A percentile compares a stretch with the other conserved stretches of the same genome.
These are phyloP conservation scores for Blastobotrys proliferans DNA, from an alignment of 1,139 yeast species.

Conservation along the genomic window DNA sequence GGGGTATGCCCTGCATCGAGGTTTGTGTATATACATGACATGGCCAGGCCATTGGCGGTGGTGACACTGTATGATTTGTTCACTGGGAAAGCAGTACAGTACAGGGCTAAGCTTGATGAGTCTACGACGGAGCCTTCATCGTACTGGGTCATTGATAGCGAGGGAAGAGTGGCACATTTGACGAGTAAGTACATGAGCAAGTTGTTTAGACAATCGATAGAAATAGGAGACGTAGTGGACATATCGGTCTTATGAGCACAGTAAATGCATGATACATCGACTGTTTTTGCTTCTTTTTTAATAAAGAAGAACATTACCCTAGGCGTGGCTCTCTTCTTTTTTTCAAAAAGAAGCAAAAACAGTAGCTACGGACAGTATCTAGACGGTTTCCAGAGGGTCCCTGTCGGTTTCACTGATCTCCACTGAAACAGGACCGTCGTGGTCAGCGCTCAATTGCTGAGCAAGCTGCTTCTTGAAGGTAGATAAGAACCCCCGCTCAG, in stretches of 20 bases:
- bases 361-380: no score
- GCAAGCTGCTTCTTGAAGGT: conserved; percentile 49
- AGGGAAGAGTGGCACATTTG: background rate
- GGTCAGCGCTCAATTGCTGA: conserved; percentile 37
- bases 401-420: conserved; percentile 48
- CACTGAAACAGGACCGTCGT: conserved; percentile 40
- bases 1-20: background rate
- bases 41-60: background rate
- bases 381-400: conserved; percentile 50
- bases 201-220: no score
- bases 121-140: background rate
- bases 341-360: no score
- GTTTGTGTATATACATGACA: conserved; percentile 2
- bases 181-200: background rate
- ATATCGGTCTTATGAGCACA: no score
- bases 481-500: conserved; percentile 79
- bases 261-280: no score
- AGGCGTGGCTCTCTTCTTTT: no score
- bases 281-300: no score
- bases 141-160: background rate
- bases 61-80: background rate
- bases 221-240: no score
- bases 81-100: background rate
- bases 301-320: no score
- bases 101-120: background rate